phyloP scores from a whole-genome alignment of 2,329 filamentous ascomycete species.

The Diplodia sapinea region DNA sequence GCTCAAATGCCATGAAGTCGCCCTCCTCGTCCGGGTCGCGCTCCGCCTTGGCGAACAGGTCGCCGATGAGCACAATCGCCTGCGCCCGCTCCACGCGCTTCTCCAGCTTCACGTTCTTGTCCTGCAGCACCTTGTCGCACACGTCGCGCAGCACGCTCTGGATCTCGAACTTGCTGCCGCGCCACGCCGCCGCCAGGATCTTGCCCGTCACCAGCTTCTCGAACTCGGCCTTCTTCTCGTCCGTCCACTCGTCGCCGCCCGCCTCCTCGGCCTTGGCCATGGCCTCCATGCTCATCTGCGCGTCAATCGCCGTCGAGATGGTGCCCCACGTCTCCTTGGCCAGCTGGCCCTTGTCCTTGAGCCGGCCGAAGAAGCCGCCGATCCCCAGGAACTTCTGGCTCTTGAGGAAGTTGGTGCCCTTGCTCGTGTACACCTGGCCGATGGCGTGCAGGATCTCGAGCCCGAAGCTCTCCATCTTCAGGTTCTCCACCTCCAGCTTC shows the following conservation, averaged over 20 bases:
- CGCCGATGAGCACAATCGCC: conserved; percentile 84
- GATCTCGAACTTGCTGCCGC: conserved; percentile 96
- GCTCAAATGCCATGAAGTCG: conserved; percentile 98
- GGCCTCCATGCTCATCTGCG: conserved; percentile 98
- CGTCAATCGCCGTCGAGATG: conserved; percentile 93
- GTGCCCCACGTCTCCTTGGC: conserved; percentile 99
- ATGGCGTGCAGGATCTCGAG: conserved; percentile 96
- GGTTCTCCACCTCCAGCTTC: conserved; percentile 89
- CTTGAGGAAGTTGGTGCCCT: conserved; percentile 86
- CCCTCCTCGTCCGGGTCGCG: conserved; percentile 95
- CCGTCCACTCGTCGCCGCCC: conserved; percentile 96
- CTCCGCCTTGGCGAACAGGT: conserved; percentile 84
- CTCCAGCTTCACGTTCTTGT: conserved; percentile 75
- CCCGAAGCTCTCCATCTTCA: conserved; percentile 99
- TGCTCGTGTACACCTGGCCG: conserved; percentile 86
- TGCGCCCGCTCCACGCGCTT: conserved; percentile 93
- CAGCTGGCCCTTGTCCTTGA: conserved; percentile 95
- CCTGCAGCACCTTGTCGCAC: conserved; percentile 84
- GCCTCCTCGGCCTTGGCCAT: conserved; percentile 96
- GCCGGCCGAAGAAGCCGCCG: conserved; percentile 87
- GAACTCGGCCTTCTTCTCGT: conserved; percentile 94
- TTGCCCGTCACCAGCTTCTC: conserved; percentile 96
- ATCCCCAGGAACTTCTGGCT: conserved; percentile 97
- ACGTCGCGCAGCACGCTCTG: conserved; percentile 94
- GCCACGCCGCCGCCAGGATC: conserved; percentile 95